Evolutionary conservation across 805 yeast species (phyloP), one percentile per base, ranked within the genome.

Genomic region (Barnettozyma californica): DNA sequence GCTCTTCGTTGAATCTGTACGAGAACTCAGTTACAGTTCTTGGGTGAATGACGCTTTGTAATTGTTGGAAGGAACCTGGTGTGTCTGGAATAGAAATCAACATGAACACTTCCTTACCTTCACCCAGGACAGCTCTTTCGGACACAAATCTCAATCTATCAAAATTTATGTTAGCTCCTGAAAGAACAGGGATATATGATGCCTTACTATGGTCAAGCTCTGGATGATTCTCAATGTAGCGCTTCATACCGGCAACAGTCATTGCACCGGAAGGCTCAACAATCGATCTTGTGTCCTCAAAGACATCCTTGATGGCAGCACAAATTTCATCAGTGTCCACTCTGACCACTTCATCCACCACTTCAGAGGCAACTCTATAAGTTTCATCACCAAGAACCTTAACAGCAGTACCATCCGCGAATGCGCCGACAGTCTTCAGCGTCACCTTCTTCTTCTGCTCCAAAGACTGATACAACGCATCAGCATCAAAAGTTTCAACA

Each of bases 351-450:
- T 89, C 98, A 66, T 94, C 99, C n/a, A 95, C 87, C 50, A 78
- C 77, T 42, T 85, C 80, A 56, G 76, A 70, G 56, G 90, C 81
- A 10, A 92, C 76, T 60, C 94, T 76, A 74, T 88, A 94, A 11
- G 96, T 87, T 68, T 95, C 99, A 51, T 83, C 87, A 52, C 99
- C 99, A 20, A 89, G 74, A 23, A 83, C 66, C 62, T 83, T 87
- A 39, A 94, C 99, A 9, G 99, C 97, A 10, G 99, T 89, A 64
- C 99, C 99, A 66, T 94, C 99, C 20, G 99, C 99, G 68, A 94
- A 94, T 9, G 87, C 73, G n/a, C 99, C 99, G 3, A 91, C 98
- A n/a, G 75, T 70, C 21, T 73, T 66, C 45, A 95, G 73, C 3
- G 72, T 63, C 11, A 77, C 80, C 54, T 84, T 76, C 48, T 80